Evolutionary conservation across 345 rosid species (phyloP), one percentile per base, ranked within the genome.

Genomic region (Aquilaria yunnanensis): DNA sequence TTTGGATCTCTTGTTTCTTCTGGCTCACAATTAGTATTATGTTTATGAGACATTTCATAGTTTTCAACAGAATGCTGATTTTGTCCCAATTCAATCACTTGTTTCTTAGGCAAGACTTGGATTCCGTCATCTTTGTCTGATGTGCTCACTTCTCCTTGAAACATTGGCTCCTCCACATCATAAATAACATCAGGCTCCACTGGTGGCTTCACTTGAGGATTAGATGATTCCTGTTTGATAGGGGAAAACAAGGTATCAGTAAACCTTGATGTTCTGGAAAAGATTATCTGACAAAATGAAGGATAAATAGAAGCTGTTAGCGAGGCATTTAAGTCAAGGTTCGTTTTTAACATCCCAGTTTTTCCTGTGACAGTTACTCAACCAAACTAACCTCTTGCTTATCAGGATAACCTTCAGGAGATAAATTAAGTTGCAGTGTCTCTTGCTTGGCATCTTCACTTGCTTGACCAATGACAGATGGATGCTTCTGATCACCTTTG

Each of bases 381-480:
- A 16, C 23, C 23, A 16, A 60, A 70, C 78, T 69, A 12, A 85
- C 91, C 86, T 80, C 77, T 41, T 59, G 70, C 53, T 59, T 56
- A 29, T 64, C 43, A 41, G 67, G 50, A 69, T 47, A 12, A 62
- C 14, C 64, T 59, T 74, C 74, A 47, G 32, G 52, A 66, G 45
- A 37, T 29, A 61, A 59, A 51, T 53, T 62, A 69, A 56, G 34
- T 45, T 34, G 31, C 1, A 72, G 29, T 30, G 65, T 74, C 31
- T 55, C 61, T 47, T 52, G 67, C 30, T 64, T 66, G 47, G 58
- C 59, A 45, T 57, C 66, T 65, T 67, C 62, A 47, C 48, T 55
- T 29, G 49, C 33, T 66, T 56, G 56, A 31, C 23, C 37, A 51
- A 64, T 68, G 50, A 57, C 31, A 41, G 64, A 58, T 34, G 65